A percentile compares a stretch with the other conserved stretches of the same genome.
phyloP scores from a whole-genome alignment of 129 eudicot genomes.

The Apium graveolens region DNA sequence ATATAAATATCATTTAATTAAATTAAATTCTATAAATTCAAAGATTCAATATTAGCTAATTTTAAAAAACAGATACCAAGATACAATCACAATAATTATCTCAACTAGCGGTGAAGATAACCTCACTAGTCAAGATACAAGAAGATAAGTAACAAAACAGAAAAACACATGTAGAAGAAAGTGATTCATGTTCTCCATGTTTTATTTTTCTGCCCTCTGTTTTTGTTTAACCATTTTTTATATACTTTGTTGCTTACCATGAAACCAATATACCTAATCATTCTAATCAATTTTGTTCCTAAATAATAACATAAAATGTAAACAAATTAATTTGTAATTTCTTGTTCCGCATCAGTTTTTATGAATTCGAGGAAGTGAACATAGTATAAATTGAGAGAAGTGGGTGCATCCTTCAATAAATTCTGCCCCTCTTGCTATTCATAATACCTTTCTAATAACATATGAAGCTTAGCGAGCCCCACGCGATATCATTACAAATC shows the following conservation, averaged over 20 bases:
- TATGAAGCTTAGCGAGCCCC: neutral
- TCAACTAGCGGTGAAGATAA: neutral
- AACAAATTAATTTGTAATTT: too few species aligned
- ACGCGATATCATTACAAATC: neutral
- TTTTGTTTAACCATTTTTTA: neutral
- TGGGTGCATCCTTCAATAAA: neutral
- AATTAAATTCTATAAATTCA: neutral
- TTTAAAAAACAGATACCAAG: neutral
- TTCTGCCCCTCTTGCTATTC: neutral
- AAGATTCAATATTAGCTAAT: neutral
- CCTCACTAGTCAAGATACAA: neutral
- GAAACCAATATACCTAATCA: too few species aligned
- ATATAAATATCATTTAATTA: neutral
- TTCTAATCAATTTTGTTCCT: too few species aligned
- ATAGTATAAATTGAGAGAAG: neutral
- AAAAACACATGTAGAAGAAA: neutral
- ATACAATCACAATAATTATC: neutral
- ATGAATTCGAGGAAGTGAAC: neutral
- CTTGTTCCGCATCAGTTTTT: too few species aligned
- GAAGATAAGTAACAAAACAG: too few species aligned
- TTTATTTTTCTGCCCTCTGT: neutral
- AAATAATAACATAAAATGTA: too few species aligned
- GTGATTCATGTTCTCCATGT: neutral
- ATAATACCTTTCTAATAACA: neutral
- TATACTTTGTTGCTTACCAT: neutral